These are phyloP conservation scores for Coprinopsis marcescibilis DNA, from an alignment of 768 basidiomycete genomes.

Conservation along the genomic window DNA sequence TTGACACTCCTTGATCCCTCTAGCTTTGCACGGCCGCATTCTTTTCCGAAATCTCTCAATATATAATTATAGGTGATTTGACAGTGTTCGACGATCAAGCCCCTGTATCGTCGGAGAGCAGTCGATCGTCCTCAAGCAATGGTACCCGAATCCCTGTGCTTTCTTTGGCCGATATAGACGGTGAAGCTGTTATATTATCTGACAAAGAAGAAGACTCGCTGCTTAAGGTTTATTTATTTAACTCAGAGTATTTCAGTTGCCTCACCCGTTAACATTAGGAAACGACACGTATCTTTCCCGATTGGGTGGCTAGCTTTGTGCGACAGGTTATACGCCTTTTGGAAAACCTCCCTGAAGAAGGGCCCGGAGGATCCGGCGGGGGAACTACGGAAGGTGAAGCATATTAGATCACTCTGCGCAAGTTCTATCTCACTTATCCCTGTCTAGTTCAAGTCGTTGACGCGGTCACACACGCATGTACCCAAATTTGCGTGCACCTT, in stretches of 20 bases:
- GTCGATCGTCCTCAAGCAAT: slow-evolving; percentile 21
- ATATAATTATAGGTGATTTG: slow-evolving; percentile 67
- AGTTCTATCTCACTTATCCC: neutral
- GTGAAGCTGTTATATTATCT: slow-evolving; percentile 39
- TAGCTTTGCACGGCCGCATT: slow-evolving; percentile 73
- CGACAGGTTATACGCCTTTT: slow-evolving; percentile 73
- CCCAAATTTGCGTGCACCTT: slow-evolving; percentile 69
- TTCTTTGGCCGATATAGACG: slow-evolving; percentile 32
- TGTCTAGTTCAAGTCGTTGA: slow-evolving; percentile 70
- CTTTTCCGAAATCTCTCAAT: slow-evolving; percentile 68
- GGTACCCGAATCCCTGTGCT: slow-evolving; percentile 31
- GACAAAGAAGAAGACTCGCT: slow-evolving; percentile 67
- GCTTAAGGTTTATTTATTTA: slow-evolving; percentile 37
- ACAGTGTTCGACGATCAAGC: slow-evolving; percentile 31
- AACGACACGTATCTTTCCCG: slow-evolving; percentile 68
- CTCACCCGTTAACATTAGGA: slow-evolving; percentile 29
- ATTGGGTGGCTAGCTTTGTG: slow-evolving; percentile 81
- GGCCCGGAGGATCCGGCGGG: slow-evolving; percentile 53
- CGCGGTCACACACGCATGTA: slow-evolving; percentile 69
- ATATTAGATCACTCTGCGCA: neutral
- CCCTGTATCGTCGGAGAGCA: slow-evolving; percentile 9
- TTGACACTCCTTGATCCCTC: slow-evolving; percentile 5
- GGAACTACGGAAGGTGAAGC: slow-evolving; percentile 57
- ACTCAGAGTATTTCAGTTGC: neutral
- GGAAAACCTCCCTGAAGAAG: slow-evolving; percentile 84